These are phyloP conservation scores for rapeseed (Brassica napus) DNA, from an alignment of 345 rosid genomes.

Conservation along the genomic window DNA sequence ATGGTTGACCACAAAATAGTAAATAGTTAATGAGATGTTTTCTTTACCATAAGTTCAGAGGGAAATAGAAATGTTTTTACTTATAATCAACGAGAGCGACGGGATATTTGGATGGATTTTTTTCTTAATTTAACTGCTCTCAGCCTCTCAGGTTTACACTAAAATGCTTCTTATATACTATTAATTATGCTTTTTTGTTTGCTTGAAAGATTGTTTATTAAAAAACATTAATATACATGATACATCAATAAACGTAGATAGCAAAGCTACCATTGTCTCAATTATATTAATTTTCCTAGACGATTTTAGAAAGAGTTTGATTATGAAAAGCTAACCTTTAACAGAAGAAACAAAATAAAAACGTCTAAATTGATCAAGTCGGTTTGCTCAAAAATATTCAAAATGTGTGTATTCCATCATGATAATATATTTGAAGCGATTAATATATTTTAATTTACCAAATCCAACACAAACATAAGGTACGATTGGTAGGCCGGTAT, in stretches of 20 bases:
- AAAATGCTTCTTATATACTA: too few species aligned
- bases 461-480: constrained; percentile 30
- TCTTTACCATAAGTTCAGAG: constrained; percentile 12
- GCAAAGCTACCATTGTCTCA: constrained; percentile 14
- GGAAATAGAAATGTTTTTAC: neutral
- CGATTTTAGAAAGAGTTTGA: neutral
- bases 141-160: too few species aligned
- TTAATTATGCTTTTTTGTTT: neutral
- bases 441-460: constrained; percentile 24
- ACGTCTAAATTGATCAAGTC: neutral
- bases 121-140: neutral
- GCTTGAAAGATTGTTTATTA: neutral
- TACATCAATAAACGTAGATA: neutral
- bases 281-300: constrained; percentile 2
- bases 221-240: neutral
- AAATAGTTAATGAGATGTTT: constrained; percentile 2
- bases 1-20: constrained; percentile 15
- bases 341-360: constrained; percentile 7
- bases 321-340: constrained; percentile 6
- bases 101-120: neutral
- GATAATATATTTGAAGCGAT: neutral
- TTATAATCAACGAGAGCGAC: neutral
- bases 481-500: constrained; percentile 39
- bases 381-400: constrained; percentile 8
- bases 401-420: neutral